phyloP scores from a whole-genome alignment of 495 filamentous ascomycete genomes.

The Aspergillus wentii region DNA sequence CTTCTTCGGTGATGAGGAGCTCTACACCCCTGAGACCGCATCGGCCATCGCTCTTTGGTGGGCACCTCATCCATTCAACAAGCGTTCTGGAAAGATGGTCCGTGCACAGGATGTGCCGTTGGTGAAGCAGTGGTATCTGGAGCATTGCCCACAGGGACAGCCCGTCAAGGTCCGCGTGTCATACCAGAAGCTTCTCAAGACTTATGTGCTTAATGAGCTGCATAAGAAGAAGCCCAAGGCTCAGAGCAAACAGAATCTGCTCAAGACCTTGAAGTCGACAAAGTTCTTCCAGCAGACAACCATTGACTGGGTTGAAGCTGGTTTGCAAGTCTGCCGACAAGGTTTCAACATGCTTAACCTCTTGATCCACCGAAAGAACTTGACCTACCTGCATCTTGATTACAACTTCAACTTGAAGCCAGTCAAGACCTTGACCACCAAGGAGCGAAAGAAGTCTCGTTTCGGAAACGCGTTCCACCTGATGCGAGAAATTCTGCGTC shows the following conservation, averaged over 20 bases:
- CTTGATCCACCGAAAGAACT: slow-evolving; percentile 95
- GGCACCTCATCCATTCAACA: slow-evolving; percentile 96
- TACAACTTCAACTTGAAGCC: slow-evolving; percentile 99
- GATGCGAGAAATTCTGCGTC: slow-evolving; percentile 96
- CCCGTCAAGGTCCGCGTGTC: slow-evolving; percentile 98
- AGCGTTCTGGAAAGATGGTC: slow-evolving; percentile 95
- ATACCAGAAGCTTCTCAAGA: slow-evolving; percentile 97
- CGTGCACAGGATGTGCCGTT: slow-evolving; percentile 95
- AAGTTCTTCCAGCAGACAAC: slow-evolving; percentile 99
- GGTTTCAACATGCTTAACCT: slow-evolving; percentile 99
- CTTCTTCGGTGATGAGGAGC: slow-evolving; percentile 84
- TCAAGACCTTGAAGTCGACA: slow-evolving; percentile 85
- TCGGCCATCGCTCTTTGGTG: slow-evolving; percentile 95
- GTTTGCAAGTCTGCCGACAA: slow-evolving; percentile 95
- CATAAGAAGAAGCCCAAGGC: slow-evolving; percentile 94
- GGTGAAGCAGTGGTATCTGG: slow-evolving; percentile 97
- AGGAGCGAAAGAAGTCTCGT: slow-evolving; percentile 98
- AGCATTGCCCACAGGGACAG: slow-evolving; percentile 88
- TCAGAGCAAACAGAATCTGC: slow-evolving; percentile 87
- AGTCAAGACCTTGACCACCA: slow-evolving; percentile 97
- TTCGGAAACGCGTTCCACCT: slow-evolving; percentile 99
- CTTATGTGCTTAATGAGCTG: slow-evolving; percentile 91
- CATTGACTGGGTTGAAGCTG: slow-evolving; percentile 99
- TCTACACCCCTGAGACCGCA: slow-evolving; percentile 85
- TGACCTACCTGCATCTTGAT: slow-evolving; percentile 97